These are phyloP conservation scores for Fomitopsis schrenkii DNA, from an alignment of 1,284 basidiomycete species.

Conservation along the genomic window DNA sequence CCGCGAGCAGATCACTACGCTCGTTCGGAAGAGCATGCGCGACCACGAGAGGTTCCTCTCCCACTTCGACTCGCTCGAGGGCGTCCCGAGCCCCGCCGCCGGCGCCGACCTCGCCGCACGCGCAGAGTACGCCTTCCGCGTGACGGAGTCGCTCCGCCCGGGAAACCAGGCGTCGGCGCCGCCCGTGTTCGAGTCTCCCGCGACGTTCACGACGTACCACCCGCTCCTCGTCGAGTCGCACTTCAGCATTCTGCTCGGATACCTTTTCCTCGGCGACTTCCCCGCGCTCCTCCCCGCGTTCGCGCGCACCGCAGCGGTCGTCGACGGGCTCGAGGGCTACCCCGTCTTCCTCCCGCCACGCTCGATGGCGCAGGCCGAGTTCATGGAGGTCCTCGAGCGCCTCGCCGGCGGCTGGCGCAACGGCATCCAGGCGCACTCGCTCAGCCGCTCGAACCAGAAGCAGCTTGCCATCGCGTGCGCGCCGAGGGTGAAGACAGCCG, in stretches of 20 bases:
- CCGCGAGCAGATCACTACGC: constrained; percentile 50
- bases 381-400: constrained; percentile 74
- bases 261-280: constrained; percentile 73
- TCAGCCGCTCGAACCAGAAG: constrained; percentile 34
- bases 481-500: constrained; percentile 25
- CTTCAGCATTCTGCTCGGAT: constrained; percentile 68
- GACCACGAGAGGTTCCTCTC: constrained; percentile 78
- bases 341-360: constrained; percentile 79
- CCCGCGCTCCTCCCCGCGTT: constrained; percentile 56
- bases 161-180: constrained; percentile 42
- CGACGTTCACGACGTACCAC: constrained; percentile 79
- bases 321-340: constrained; percentile 79
- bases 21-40: constrained; percentile 68
- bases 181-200: constrained; percentile 33
- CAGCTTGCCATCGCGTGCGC: constrained; percentile 39
- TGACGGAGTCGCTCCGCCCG: constrained; percentile 63
- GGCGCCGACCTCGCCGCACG: constrained; percentile 48
- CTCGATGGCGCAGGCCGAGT: constrained; percentile 83
- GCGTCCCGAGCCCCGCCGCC: constrained; percentile 20
- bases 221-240: constrained; percentile 80
- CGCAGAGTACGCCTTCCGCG: constrained; percentile 60
- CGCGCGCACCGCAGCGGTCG: constrained; percentile 54
- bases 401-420: constrained; percentile 66
- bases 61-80: constrained; percentile 73
- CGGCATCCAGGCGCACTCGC: constrained; percentile 54